Conservation (phyloP, 2,329 filamentous ascomycete genomes). For the Xenoacremonium recifei region DNA sequence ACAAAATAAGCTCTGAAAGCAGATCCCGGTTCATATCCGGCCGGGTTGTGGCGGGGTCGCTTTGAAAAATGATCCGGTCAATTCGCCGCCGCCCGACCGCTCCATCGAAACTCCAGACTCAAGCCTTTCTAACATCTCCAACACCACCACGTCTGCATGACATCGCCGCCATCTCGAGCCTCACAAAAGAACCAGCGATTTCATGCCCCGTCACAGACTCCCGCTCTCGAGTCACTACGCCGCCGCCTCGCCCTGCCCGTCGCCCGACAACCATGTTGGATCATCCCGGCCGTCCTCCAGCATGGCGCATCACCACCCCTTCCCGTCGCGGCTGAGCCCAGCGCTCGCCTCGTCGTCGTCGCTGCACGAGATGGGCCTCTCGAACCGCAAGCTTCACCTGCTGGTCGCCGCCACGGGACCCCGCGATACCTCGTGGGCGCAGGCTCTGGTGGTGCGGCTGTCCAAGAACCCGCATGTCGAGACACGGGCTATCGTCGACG, state of each 20-base stretch:
- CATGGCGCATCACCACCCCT: constrained; percentile 33
- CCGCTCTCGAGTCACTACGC: constrained; percentile 24
- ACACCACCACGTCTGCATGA: constrained; percentile 16
- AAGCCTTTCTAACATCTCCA: neutral
- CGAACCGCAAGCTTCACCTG: constrained; percentile 53
- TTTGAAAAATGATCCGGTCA: too few relatives aligned
- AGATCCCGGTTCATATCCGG: too few relatives aligned
- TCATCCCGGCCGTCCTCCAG: constrained; percentile 23
- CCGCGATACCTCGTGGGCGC: constrained; percentile 63
- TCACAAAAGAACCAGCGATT: constrained; percentile 31
- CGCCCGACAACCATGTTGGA: constrained; percentile 30
- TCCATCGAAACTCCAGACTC: constrained; percentile 18
- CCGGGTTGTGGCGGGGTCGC: too few relatives aligned
- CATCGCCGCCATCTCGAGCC: constrained; percentile 14
- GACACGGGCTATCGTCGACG: constrained; percentile 62
- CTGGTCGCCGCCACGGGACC: constrained; percentile 66
- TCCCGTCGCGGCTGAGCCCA: constrained; percentile 30
- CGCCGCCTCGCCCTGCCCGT: constrained; percentile 24
- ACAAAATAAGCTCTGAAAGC: too few relatives aligned
- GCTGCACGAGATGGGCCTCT: constrained; percentile 33
- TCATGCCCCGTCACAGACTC: constrained; percentile 30
- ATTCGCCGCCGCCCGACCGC: too few relatives aligned
- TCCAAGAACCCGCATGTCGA: constrained; percentile 64
- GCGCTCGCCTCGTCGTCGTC: constrained; percentile 34
- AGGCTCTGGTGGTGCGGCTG: constrained; percentile 64